Conservation (phyloP, 345 rosid genomes). For the Aquilaria malaccensis region DNA sequence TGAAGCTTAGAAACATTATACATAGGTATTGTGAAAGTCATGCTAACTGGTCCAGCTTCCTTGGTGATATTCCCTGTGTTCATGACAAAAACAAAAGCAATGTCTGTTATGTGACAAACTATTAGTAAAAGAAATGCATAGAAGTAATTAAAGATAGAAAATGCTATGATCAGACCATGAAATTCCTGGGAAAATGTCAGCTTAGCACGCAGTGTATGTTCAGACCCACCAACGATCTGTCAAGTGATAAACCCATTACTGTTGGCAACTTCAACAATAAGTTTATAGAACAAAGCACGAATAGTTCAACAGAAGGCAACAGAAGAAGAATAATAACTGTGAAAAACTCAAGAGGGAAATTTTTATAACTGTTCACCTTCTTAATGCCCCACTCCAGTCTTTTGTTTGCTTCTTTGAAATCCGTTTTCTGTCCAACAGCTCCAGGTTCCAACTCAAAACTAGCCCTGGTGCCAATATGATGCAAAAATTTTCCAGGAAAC, state of each 20-base stretch:
- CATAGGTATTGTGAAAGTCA: constrained; percentile 98
- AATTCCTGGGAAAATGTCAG: constrained; percentile 88
- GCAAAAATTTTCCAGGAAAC: too few relatives aligned
- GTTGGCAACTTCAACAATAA: constrained; percentile 5
- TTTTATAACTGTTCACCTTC: constrained; percentile 39
- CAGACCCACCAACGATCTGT: constrained; percentile 92
- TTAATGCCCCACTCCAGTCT: constrained; percentile 89
- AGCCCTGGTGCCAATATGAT: constrained; percentile 34
- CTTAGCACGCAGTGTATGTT: constrained; percentile 86
- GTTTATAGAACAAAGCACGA: constrained; percentile 4
- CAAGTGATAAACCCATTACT: constrained; percentile 7
- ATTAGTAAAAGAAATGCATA: background rate
- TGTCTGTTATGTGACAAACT: background rate
- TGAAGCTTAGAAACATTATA: constrained; percentile 87
- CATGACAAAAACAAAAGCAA: background rate
- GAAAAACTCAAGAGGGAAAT: constrained; percentile 5
- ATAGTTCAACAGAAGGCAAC: background rate
- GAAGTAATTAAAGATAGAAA: background rate
- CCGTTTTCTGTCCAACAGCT: constrained; percentile 81
- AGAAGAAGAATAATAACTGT: constrained; percentile 1
- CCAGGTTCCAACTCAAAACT: constrained; percentile 84
- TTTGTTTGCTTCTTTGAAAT: constrained; percentile 84
- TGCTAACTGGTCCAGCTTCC: constrained; percentile 97
- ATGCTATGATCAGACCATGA: constrained; percentile 39
- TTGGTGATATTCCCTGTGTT: constrained; percentile 79